Conservation (phyloP, 768 basidiomycete species). For the Boletus bicolor region DNA sequence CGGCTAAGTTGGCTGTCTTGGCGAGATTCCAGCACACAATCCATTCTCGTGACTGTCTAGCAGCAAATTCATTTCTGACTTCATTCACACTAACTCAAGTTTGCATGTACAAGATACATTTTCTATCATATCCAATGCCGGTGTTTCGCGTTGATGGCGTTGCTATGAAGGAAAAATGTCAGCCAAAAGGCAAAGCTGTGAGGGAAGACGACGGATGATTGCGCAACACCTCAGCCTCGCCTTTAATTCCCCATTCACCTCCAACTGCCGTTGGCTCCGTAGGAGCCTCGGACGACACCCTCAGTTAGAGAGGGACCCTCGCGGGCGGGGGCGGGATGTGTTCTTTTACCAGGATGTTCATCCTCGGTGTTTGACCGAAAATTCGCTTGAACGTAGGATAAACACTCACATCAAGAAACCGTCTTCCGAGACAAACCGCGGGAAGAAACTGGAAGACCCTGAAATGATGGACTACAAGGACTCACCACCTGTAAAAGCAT, state of each 20-base stretch:
- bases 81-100: neutral
- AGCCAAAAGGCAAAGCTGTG: neutral
- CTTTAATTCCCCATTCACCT: slow-evolving; percentile 78
- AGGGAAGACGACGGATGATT: neutral
- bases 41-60: neutral
- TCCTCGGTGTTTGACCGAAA: slow-evolving; percentile 50
- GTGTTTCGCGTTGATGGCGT: neutral
- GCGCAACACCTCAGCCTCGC: slow-evolving; percentile 74
- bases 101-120: neutral
- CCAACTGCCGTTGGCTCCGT: slow-evolving; percentile 43
- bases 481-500: neutral
- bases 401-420: neutral
- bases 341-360: slow-evolving; percentile 88
- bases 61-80: neutral
- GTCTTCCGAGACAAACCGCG: neutral
- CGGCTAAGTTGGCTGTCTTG: slow-evolving; percentile 4
- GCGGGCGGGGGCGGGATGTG: slow-evolving; percentile 61
- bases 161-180: slow-evolving; percentile 3
- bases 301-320: slow-evolving; percentile 33
- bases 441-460: neutral
- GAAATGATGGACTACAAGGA: neutral
- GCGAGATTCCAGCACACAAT: neutral
- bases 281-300: slow-evolving; percentile 31
- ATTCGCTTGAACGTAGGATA: slow-evolving; percentile 9
- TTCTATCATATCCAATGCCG: neutral